These are phyloP conservation scores for Dacryopinax spathularia DNA, from an alignment of 768 basidiomycete genomes.

Conservation along the genomic window DNA sequence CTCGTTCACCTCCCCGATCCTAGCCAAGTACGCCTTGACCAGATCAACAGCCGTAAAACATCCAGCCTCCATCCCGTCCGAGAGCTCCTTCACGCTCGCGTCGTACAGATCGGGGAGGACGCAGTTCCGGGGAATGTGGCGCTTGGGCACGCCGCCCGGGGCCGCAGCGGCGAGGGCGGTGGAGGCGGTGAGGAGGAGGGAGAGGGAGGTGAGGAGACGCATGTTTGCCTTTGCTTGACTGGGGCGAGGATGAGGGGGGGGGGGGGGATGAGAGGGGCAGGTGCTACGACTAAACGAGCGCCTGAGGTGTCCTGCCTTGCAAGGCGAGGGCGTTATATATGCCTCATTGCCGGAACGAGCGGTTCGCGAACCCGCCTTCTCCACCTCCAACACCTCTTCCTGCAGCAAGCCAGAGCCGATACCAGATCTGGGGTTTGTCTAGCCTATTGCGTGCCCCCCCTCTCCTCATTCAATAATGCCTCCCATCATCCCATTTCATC, in stretches of 20 bases:
- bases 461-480: no score
- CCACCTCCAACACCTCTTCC: no score
- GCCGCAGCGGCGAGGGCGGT: background rate
- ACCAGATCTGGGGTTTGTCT: no score
- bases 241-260: background rate
- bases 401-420: no score
- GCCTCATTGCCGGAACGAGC: no score
- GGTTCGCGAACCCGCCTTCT: no score
- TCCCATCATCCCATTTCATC: no score
- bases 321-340: no score
- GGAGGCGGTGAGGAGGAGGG: background rate
- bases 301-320: no score
- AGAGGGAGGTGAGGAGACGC: background rate
- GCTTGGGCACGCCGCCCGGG: background rate
- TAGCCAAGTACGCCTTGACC: slow-evolving; percentile 41
- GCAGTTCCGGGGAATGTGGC: background rate
- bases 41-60: slow-evolving; percentile 47
- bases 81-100: slow-evolving; percentile 41
- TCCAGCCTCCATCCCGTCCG: slow-evolving; percentile 36
- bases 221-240: no score
- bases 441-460: no score
- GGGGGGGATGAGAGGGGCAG: background rate
- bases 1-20: slow-evolving; percentile 9
- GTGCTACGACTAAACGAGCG: no score
- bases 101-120: slow-evolving; percentile 44